phyloP scores from a whole-genome alignment of 768 basidiomycete genomes.

The Rhizopogon sp. region DNA sequence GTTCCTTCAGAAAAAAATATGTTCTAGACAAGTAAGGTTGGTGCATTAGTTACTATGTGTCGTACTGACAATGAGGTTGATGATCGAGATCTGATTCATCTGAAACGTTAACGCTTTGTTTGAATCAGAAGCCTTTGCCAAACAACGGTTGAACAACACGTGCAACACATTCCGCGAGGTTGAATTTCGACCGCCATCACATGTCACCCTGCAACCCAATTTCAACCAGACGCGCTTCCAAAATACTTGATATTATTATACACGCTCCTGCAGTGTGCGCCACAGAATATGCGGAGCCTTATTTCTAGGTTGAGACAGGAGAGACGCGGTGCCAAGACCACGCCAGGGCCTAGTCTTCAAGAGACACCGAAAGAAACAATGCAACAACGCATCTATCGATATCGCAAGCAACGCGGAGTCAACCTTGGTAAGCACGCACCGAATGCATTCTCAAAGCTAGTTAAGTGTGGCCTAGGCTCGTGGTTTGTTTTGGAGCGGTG shows the following conservation, averaged over 20 bases:
- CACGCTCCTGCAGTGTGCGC: not conserved
- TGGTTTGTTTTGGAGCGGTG: conserved; percentile 81
- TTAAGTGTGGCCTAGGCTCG: conserved; percentile 39
- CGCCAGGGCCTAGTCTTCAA: not conserved
- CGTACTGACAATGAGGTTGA: not conserved
- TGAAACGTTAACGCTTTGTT: not conserved
- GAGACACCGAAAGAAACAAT: not conserved
- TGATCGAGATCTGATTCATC: not conserved
- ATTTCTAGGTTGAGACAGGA: not conserved
- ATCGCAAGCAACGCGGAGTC: conserved; percentile 74
- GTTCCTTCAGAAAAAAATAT: no score
- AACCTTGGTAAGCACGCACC: conserved; percentile 57
- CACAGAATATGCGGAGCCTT: not conserved
- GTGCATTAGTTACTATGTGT: not conserved
- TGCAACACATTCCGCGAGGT: not conserved
- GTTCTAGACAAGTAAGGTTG: not conserved
- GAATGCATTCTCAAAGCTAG: conserved; percentile 1
- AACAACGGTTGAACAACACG: not conserved
- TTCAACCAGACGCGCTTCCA: not conserved
- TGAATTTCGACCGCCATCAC: not conserved
- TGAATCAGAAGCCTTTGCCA: conserved; percentile 1
- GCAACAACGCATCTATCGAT: conserved; percentile 36
- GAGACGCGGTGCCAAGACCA: not conserved
- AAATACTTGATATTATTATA: not conserved
- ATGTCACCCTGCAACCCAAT: not conserved